Evolutionary conservation across 495 filamentous ascomycete genomes (phyloP).

Genomic region (Thozetella sp.): DNA sequence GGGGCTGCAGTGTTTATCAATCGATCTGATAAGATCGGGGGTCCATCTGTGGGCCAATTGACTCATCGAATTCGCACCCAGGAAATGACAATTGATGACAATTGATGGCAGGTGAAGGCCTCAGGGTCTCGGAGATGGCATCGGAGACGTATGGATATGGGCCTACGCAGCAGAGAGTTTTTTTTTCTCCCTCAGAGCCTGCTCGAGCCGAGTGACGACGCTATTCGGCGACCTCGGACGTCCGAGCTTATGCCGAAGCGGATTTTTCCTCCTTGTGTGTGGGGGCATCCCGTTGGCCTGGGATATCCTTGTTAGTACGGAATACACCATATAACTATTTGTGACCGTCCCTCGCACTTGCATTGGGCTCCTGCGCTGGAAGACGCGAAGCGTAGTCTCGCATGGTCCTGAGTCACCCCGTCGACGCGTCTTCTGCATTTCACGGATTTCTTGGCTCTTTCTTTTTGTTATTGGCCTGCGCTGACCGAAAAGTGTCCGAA

Average conservation of each 20-base stretch:
- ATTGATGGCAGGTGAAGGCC: neutral
- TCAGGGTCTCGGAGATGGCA: neutral
- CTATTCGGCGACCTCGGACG: neutral
- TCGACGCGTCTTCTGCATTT: neutral
- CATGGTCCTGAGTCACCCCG: neutral
- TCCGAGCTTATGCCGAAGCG: neutral
- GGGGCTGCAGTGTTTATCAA: conserved; percentile 18
- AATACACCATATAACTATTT: no score
- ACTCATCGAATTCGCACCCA: neutral
- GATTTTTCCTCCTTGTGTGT: neutral
- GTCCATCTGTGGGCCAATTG: neutral
- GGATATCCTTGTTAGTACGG: neutral
- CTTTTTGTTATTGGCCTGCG: no score
- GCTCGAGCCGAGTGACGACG: neutral
- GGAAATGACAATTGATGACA: conserved; percentile 1
- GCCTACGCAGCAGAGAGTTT: no score
- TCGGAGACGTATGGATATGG: no score
- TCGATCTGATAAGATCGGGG: conserved; percentile 22
- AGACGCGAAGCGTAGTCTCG: no score
- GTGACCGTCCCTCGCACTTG: neutral
- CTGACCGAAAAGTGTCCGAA: no score
- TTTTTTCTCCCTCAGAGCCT: neutral
- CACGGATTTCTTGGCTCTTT: no score
- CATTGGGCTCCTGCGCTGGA: neutral
- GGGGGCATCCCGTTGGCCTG: neutral